Base-by-base conservation (phyloP, 176 grass and related monocot species). In the Oryza coarctata region DNA sequence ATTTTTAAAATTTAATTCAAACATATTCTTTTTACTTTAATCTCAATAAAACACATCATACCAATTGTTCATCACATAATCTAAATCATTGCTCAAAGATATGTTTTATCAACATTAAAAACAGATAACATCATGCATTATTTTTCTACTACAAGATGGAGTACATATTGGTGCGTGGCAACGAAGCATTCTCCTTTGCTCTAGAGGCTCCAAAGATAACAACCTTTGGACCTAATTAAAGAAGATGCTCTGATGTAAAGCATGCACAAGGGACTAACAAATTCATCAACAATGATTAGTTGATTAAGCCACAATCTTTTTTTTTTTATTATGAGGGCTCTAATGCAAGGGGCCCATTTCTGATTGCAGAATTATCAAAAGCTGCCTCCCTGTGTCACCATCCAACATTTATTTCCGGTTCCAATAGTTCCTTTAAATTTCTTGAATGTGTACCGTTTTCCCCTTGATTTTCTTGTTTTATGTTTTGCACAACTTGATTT, bases 191-290 rank as follows among this genome's bases (percentile, higher is more conserved):
- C 29, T 65, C 57, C 61, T 73, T 63, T 45, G 12, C 39, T 47
- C 80, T 9, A 13, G 33, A n/a, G 26, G 68, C 2, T 9, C 18
- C 27, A 36, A 64, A 82, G 18, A 47, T 47, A 2, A 71, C 39
- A 18, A 64, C 20, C 58, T 65, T 83, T 73, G 41, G 57, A 65
- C 80, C 80, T 65, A 83, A 74, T 32, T 49, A 83, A 65, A 74
- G 58, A 35, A 75, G 15, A 83, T 75, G 38, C 81, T 31, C 9
- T 5, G 26, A 75, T 32, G 49, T 35, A 74, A 63, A 49, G 28
- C 12, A 58, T 58, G 20, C 30, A 55, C 32, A 55, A 52, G 10
- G 10, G n/a, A 50, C 38, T 75, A 52, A 66, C 30, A 5, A 38
- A 66, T 66, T 39, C 9, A 83, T 67, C 50, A 67, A 27, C 7